Conservation (phyloP, 306 rosid species). For the Gastrolobium villosum region DNA sequence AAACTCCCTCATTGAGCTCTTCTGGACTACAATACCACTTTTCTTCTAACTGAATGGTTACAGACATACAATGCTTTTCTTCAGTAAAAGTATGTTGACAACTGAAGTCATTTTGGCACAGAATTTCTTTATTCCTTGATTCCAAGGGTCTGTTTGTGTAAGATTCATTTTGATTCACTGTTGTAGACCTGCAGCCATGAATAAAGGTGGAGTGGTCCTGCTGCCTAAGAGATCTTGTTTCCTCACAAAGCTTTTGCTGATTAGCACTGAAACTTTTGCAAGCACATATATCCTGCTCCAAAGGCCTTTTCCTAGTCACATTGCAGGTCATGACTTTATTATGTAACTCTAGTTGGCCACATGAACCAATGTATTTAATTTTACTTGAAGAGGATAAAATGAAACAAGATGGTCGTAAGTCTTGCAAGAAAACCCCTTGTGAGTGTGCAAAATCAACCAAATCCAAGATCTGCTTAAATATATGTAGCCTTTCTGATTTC, state of each 20-base stretch:
- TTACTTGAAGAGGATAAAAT: conserved; percentile 55
- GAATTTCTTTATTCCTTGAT: conserved; percentile 42
- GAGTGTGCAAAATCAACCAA: conserved; percentile 65
- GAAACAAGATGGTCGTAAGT: conserved; percentile 66
- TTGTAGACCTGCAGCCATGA: conserved; percentile 36
- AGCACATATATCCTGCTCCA: conserved; percentile 48
- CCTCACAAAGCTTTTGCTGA: conserved; percentile 55
- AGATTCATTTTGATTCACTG: conserved; percentile 38
- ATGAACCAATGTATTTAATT: conserved; percentile 63
- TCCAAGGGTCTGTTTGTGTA: conserved; percentile 30
- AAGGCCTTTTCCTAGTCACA: conserved; percentile 54
- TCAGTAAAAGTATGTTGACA: conserved; percentile 35
- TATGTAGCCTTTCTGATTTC: conserved; percentile 53
- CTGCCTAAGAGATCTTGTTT: conserved; percentile 46
- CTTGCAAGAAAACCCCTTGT: conserved; percentile 64
- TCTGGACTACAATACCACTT: conserved; percentile 79
- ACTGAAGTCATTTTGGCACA: conserved; percentile 37
- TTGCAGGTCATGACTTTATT: conserved; percentile 22
- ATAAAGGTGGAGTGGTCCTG: conserved; percentile 34
- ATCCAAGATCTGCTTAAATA: conserved; percentile 71
- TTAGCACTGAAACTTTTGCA: conserved; percentile 46
- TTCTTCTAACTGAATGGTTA: conserved; percentile 57
- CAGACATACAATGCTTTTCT: conserved; percentile 46
- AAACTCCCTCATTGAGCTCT: conserved; percentile 53
- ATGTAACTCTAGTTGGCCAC: conserved; percentile 39